Evolutionary conservation across 2,329 filamentous ascomycete species (phyloP), one percentile per base, ranked within the genome.

Genomic region (Fusarium domesticum): DNA sequence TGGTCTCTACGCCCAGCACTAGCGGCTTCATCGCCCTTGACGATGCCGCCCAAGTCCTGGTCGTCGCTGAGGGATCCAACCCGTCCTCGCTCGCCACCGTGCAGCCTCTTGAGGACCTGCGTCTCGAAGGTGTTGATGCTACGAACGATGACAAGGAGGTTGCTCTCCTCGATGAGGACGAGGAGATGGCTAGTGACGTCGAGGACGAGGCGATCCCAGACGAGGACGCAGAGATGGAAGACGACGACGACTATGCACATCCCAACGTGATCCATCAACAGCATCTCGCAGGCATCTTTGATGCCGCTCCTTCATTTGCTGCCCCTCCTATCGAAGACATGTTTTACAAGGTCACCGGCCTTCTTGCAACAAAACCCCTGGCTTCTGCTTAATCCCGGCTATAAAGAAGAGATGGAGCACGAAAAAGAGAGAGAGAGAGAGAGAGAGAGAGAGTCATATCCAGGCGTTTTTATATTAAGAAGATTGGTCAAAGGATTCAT

Each of bases 11-110:
- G 16, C 72, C 77, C 11, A 75, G 75, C 16, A 79, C 81, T 2
- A 82, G 80, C 35, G 89, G 89, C 5, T 96, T 89, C 63, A 71
- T 93, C 31, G 70, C 85, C 8, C 67, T 96, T 6, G 89, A 95
- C 62, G 77, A 84, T n/a, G 75, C 80, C 0, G 88, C 89, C 12
- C 84, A 87, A 58, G 73, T 95, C 31, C 83, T 81, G 69, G 78
- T 77, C 19, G 62, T 83, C 28, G 72, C 74, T 30, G 80, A 85
- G 61, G 78, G 78, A 56, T 77, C 78, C 23, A 74, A 80, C 45
- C 73, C 78, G 20, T 70, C 72, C 3, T 69, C 75, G 2, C 65
- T 78, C 2, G 66, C 72, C 4, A 69, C 80, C 18, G 76, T 77
- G 5, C 76, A 78, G 56, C 75, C 80, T 12, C 70, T 82, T 23